Percentiles rank a stretch among this genome's conserved stretches.
Conservation (phyloP, 768 basidiomycete species). For the Collybia sordida region DNA sequence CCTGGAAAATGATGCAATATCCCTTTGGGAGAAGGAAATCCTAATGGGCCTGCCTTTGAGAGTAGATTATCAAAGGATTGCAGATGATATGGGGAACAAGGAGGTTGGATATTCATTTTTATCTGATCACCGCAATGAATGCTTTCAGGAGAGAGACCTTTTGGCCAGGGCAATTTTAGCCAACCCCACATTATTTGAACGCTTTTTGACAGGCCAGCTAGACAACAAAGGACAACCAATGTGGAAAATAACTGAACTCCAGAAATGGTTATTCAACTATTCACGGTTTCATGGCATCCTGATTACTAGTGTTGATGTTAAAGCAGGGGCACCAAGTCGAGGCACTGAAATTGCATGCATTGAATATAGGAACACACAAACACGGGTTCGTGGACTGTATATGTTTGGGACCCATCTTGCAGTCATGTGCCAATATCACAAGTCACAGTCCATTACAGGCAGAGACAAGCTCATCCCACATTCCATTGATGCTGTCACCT, state of each 20-base stretch:
- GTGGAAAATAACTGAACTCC: constrained; percentile 9
- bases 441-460: constrained; percentile 11
- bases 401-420: constrained; percentile 13
- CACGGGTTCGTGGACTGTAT: constrained; percentile 7
- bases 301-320: too few species aligned
- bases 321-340: too few species aligned
- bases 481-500: constrained; percentile 17
- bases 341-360: neutral
- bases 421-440: constrained; percentile 15
- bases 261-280: too few species aligned
- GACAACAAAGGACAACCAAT: constrained; percentile 13
- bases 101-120: constrained; percentile 20
- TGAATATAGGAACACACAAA: constrained; percentile 7
- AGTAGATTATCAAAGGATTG: constrained; percentile 8
- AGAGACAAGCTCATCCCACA: constrained; percentile 26
- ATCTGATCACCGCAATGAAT: constrained; percentile 8
- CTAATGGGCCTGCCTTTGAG: constrained; percentile 7
- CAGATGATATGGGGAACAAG: constrained; percentile 15
- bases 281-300: too few species aligned
- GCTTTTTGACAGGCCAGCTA: neutral
- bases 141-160: neutral
- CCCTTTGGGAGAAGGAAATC: constrained; percentile 18
- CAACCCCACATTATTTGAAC: neutral
- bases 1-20: constrained; percentile 8
- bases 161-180: neutral